Conservation (phyloP, 257 asterid species). For the Jacaranda copaia region DNA sequence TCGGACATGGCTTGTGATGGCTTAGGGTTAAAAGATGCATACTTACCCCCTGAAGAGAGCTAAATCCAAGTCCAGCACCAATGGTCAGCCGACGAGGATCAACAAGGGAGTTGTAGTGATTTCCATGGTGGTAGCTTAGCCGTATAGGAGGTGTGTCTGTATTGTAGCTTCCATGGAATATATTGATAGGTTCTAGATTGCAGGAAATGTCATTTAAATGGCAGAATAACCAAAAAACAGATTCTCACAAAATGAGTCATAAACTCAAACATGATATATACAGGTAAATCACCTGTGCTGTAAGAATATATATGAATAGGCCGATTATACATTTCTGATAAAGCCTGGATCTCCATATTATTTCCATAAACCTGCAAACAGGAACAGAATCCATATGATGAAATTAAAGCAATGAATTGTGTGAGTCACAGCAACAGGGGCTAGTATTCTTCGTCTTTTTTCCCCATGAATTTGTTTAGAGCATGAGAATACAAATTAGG, state of each 20-base stretch:
- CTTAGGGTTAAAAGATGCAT: neutral
- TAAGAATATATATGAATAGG: slow-evolving; percentile 96
- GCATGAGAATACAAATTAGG: neutral
- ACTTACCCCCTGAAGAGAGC: slow-evolving; percentile 92
- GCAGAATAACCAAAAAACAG: slow-evolving; percentile 32
- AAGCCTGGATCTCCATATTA: slow-evolving; percentile 93
- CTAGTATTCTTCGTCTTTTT: neutral
- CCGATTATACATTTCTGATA: slow-evolving; percentile 96
- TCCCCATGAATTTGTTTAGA: neutral
- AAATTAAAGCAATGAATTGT: neutral
- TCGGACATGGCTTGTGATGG: neutral
- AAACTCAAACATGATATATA: slow-evolving; percentile 26
- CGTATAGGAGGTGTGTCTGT: slow-evolving; percentile 92
- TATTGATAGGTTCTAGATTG: slow-evolving; percentile 87
- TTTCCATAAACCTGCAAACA: slow-evolving; percentile 85
- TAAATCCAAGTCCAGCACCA: slow-evolving; percentile 97
- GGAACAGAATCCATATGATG: slow-evolving; percentile 14
- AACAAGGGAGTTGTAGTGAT: slow-evolving; percentile 96
- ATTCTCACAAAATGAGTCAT: slow-evolving; percentile 17
- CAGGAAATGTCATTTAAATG: slow-evolving; percentile 23
- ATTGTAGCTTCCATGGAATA: slow-evolving; percentile 88
- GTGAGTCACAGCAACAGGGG: slow-evolving; percentile 16
- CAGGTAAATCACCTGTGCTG: slow-evolving; percentile 74
- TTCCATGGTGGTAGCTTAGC: slow-evolving; percentile 93
- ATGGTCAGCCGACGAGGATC: slow-evolving; percentile 86